Evolutionary conservation across 768 basidiomycete species (phyloP), one percentile per base, ranked within the genome.

Genomic region (Boletus huronensis): DNA sequence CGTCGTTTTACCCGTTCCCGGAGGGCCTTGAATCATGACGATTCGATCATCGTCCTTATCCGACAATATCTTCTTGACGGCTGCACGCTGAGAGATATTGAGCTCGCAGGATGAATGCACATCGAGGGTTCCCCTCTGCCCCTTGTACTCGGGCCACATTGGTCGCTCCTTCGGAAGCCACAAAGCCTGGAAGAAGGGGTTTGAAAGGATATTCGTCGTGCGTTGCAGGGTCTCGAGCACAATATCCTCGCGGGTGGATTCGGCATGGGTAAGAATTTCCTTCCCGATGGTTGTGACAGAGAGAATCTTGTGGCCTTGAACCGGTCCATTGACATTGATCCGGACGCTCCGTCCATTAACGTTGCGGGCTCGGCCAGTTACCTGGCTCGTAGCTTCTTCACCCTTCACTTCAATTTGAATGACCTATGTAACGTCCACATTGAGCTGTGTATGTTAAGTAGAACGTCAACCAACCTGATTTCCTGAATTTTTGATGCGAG

Each of bases 181-280:
- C 31, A 76, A 59, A 10, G 55, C 51, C 6, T 34, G 60, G 31
- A 73, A 66, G 40, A 71, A 70, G 0, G 66, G 63, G 23, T 60
- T 57, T 3, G 55, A 52, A 16, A 65, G 23, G 32, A 73, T 57
- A 1, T 38, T 53, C 1, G 58, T 48, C 10, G 1, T 19, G 4
- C 42, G 10, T 28, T 70, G 68, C 10, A 75, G 29, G 0, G 58
- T 50, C 7, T 29, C 2, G 38, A 68, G 66, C 13, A 74, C 54
- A 40, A 70, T 32, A 6, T 19, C 45, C 16, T 61, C 56, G 5
- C 72, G 68, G 19, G 17, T 3, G 3, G 58, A 48, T 50, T 88
- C 85, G 3, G 88, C 85, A 17, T 59, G 71, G 2, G 87, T 89
- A 0, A 77, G 79, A 28, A 70, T 72, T 50, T 79, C 83, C 28